A percentile compares a stretch with the other conserved stretches of the same genome.
These are phyloP conservation scores for Pleurotus sapidus DNA, from an alignment of 768 basidiomycete species.

Conservation along the genomic window DNA sequence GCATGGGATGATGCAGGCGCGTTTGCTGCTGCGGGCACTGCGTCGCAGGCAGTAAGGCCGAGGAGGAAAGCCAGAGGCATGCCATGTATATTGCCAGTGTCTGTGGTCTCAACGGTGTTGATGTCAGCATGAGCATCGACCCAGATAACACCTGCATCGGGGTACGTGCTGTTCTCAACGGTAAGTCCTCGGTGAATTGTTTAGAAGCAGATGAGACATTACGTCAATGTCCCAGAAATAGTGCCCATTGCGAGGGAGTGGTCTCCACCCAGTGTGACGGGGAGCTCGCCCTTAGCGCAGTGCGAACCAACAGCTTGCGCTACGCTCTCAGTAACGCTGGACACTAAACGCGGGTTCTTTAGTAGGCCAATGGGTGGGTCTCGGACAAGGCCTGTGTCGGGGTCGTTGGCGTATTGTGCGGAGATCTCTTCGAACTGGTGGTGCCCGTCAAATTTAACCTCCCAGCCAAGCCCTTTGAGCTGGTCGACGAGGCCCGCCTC, in stretches of 20 bases:
- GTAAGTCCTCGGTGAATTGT: constrained; percentile 7
- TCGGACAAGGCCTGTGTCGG: constrained; percentile 19
- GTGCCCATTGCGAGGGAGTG: constrained; percentile 96
- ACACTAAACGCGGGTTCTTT: constrained; percentile 89
- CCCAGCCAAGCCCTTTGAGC: constrained; percentile 79
- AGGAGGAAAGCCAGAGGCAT: constrained; percentile 96
- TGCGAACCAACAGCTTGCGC: constrained; percentile 75
- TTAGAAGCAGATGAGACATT: constrained; percentile 10
- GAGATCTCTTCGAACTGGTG: constrained; percentile 82
- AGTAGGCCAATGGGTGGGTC: constrained; percentile 87
- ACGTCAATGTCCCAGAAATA: constrained; percentile 85
- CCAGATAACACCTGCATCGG: constrained; percentile 90
- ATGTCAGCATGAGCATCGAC: constrained; percentile 97
- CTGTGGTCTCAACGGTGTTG: constrained; percentile 84
- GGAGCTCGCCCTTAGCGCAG: constrained; percentile 74
- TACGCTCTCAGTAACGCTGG: constrained; percentile 76
- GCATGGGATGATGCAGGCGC: constrained; percentile 21
- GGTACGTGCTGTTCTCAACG: constrained; percentile 50
- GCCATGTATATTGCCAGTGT: constrained; percentile 92
- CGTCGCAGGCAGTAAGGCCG: constrained; percentile 46
- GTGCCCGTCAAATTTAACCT: constrained; percentile 86
- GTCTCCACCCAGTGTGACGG: constrained; percentile 93
- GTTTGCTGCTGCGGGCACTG: constrained; percentile 27
- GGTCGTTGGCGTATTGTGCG: constrained; percentile 9
- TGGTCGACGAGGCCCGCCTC: constrained; percentile 82